phyloP scores from a whole-genome alignment of 495 filamentous ascomycete genomes.

The Xylaria venustula region DNA sequence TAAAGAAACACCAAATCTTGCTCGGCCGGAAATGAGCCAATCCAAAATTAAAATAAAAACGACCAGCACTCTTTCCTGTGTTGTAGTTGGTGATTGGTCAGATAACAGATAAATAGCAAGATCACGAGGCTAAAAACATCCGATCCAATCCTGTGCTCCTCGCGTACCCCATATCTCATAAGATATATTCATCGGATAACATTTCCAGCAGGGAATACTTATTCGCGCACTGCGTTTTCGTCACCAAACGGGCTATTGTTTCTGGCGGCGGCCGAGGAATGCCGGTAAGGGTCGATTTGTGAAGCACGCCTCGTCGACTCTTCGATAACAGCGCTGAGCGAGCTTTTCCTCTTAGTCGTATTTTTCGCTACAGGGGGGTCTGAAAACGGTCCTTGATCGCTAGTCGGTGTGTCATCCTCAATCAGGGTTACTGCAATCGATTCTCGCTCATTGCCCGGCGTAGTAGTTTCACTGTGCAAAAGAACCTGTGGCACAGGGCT shows the following conservation, averaged over 20 bases:
- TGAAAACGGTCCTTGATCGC: constrained; percentile 58
- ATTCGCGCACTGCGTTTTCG: constrained; percentile 51
- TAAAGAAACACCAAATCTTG: constrained; percentile 1
- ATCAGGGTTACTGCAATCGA: constrained; percentile 45
- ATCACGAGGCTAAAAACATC: constrained; percentile 5
- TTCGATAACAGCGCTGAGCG: constrained; percentile 54
- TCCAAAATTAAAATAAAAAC: background rate
- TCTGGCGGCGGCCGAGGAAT: constrained; percentile 27
- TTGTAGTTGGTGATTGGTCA: background rate
- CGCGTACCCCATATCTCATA: constrained; percentile 30
- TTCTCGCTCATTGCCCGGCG: constrained; percentile 20
- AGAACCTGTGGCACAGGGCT: constrained; percentile 15
- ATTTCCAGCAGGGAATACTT: background rate
- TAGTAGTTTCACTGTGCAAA: background rate
- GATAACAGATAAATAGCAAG: constrained; percentile 10
- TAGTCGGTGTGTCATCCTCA: constrained; percentile 47
- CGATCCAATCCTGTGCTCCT: constrained; percentile 11
- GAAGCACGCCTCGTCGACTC: constrained; percentile 46
- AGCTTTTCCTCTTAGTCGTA: constrained; percentile 37
- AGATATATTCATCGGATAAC: constrained; percentile 20
- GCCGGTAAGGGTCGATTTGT: constrained; percentile 22
- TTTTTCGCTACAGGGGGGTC: constrained; percentile 43
- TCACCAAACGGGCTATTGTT: constrained; percentile 55
- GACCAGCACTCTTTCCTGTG: background rate
- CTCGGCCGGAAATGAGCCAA: constrained; percentile 6